A percentile compares a stretch with the other conserved stretches of the same genome.
Evolutionary conservation across 2,329 filamentous ascomycete genomes (phyloP).

Genomic region (Biscogniauxia mediterranea): DNA sequence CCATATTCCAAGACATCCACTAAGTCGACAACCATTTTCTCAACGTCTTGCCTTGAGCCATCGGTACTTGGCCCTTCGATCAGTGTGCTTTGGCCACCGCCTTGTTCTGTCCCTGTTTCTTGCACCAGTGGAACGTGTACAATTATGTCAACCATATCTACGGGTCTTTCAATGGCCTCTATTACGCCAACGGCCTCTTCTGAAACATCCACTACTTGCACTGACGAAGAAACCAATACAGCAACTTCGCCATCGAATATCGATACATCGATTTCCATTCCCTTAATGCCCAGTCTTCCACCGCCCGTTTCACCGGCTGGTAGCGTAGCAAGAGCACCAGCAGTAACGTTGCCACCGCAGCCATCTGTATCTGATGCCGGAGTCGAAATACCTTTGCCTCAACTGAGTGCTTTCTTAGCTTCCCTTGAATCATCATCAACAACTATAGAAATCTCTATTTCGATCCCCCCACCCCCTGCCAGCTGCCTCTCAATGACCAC

Average conservation of each 20-base stretch:
- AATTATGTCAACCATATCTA: slow-evolving; percentile 7
- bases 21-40: slow-evolving; percentile 14
- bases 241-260: slow-evolving; percentile 1
- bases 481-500: slow-evolving; percentile 29
- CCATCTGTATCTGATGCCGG: slow-evolving; percentile 4
- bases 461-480: slow-evolving; percentile 12
- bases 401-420: too few relatives aligned
- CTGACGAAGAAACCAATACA: background rate
- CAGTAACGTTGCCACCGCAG: slow-evolving; percentile 7
- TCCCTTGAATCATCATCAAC: too few relatives aligned
- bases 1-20: slow-evolving; percentile 10
- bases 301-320: slow-evolving; percentile 20
- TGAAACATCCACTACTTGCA: background rate
- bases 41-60: background rate
- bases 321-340: slow-evolving; percentile 6
- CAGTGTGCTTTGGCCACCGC: too few relatives aligned
- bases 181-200: background rate
- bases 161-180: slow-evolving; percentile 5
- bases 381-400: slow-evolving; percentile 9
- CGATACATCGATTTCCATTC: slow-evolving; percentile 12
- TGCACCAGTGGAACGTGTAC: too few relatives aligned
- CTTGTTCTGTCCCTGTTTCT: too few relatives aligned
- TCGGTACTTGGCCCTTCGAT: too few relatives aligned
- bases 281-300: slow-evolving; percentile 21
- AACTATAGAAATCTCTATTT: background rate